phyloP scores from a whole-genome alignment of 2,329 filamentous ascomycete species.

The Trichoderma atrobrunneum region DNA sequence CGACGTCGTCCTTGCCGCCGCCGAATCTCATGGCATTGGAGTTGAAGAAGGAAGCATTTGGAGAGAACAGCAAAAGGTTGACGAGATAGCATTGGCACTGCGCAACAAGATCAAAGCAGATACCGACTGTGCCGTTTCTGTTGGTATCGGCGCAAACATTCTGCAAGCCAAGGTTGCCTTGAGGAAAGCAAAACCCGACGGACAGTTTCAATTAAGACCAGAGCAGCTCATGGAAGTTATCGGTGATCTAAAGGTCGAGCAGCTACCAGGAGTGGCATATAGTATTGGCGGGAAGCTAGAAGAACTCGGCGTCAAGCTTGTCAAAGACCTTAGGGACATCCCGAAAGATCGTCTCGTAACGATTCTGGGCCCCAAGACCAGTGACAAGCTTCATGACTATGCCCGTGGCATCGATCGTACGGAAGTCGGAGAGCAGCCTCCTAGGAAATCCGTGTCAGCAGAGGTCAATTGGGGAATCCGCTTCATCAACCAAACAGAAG shows the following conservation, averaged over 20 bases:
- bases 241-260: constrained; percentile 71
- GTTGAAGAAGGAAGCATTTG: constrained; percentile 67
- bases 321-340: constrained; percentile 77
- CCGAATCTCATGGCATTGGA: constrained; percentile 62
- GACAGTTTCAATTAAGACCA: constrained; percentile 83
- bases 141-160: constrained; percentile 90
- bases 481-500: constrained; percentile 87
- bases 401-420: constrained; percentile 80
- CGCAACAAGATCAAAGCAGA: constrained; percentile 67
- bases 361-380: constrained; percentile 84
- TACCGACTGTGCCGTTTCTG: constrained; percentile 84
- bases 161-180: constrained; percentile 87
- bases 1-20: constrained; percentile 60
- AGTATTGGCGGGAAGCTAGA: constrained; percentile 86
- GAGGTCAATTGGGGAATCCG: constrained; percentile 98
- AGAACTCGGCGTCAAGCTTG: constrained; percentile 75
- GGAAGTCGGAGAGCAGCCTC: constrained; percentile 80
- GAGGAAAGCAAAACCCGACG: constrained; percentile 88
- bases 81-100: constrained; percentile 63
- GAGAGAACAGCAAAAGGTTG: constrained; percentile 75
- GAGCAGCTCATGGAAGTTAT: constrained; percentile 76
- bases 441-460: constrained; percentile 91
- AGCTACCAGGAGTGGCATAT: constrained; percentile 87
- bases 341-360: constrained; percentile 73
- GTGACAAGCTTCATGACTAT: constrained; percentile 87